Evolutionary conservation across 2,329 filamentous ascomycete genomes (phyloP), one percentile per base, ranked within the genome.

Genomic region (Chrysosporium keratinophilum): DNA sequence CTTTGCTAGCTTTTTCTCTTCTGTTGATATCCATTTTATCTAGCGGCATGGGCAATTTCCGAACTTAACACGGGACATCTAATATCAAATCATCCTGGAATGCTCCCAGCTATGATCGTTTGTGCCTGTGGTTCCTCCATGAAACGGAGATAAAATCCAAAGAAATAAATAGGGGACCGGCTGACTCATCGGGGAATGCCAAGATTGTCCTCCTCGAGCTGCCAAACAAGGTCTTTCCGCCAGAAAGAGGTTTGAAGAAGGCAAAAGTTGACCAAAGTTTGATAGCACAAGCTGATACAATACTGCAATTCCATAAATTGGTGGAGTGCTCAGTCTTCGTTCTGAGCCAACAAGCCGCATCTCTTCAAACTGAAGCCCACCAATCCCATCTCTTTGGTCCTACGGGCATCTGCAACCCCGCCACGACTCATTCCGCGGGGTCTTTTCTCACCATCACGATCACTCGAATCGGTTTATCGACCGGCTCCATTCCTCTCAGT

Each of bases 351-450:
- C 15, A 34, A 14, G 12, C n/a, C 7, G 12, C n/a, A 44, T 40
- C 23, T 46, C 10, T 53, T 46, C 50, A 53, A 53, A n/a, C 50
- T 53, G 50, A 53, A 53, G 50, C 35, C 45, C 44, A 35, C 51
- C 23, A 54, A 48, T 19, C 28, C 44, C 43, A 35, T 54, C 44
- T 31, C 33, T 50, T 40, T 43, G 19, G 44, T 48, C 44, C 49
- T 60, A 57, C 58, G 58, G 60, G 57, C 57, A 39, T 54, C 58
- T 46, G 41, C 37, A 56, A 58, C 57, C 61, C 58, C 56, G 56
- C 56, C 53, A 54, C 49, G 50, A 44, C 28, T 54, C 37, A 48
- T 39, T 31, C 23, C 35, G 43, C 51, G 51, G 51, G 51, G 44
- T 49, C 44, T 42, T 41, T 33, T 37, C 45, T 47, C 43, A 7